Evolutionary conservation across 2,329 filamentous ascomycete genomes (phyloP).

Genomic region (Calonectria hawksworthii): DNA sequence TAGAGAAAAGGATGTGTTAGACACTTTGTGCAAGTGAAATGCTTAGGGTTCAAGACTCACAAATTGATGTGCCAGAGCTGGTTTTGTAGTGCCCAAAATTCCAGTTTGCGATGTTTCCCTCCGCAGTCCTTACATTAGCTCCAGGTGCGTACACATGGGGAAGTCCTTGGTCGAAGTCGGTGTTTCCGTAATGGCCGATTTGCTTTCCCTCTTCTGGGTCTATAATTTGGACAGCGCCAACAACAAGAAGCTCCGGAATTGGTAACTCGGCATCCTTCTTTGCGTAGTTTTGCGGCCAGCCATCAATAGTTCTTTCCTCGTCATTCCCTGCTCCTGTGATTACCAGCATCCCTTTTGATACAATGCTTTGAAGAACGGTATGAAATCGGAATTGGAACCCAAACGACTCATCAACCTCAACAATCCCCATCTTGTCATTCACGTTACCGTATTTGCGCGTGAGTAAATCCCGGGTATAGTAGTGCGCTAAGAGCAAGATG

Average conservation of each 20-base stretch:
- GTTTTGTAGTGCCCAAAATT: not conserved
- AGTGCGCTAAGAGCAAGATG: not conserved
- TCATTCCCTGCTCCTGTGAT: not conserved
- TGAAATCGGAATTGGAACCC: not conserved
- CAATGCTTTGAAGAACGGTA: not conserved
- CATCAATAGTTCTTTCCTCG: not conserved
- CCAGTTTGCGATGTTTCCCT: not conserved
- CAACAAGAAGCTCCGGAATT: not conserved
- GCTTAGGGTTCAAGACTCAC: not conserved
- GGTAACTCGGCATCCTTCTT: not conserved
- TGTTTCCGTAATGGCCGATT: not conserved
- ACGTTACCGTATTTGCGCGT: not conserved
- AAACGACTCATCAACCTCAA: not conserved
- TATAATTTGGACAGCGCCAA: not conserved
- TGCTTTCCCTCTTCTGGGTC: not conserved
- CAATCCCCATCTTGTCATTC: no score
- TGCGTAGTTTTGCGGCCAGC: not conserved
- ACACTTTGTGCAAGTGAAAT: not conserved
- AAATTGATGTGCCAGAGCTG: not conserved
- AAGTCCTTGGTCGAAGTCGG: not conserved
- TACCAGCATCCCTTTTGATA: not conserved
- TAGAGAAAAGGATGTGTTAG: no score
- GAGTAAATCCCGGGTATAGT: not conserved
- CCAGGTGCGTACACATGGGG: conserved; percentile 12
- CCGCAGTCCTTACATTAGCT: not conserved